These are phyloP conservation scores for Xanthoconium stramineum DNA, from an alignment of 768 basidiomycete genomes.

Conservation along the genomic window DNA sequence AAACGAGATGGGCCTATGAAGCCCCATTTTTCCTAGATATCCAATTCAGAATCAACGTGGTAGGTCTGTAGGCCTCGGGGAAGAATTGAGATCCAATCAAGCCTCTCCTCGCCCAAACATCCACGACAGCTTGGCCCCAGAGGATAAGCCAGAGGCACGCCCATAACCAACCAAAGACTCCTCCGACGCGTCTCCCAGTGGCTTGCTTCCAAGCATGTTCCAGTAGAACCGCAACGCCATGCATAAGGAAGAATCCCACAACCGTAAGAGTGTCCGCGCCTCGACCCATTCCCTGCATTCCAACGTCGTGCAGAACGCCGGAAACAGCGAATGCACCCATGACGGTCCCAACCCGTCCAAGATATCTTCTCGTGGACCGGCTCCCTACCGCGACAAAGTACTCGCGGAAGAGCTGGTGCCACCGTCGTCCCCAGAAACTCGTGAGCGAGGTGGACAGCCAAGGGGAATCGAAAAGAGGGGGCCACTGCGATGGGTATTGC, in stretches of 20 bases:
- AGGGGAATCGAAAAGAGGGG: constrained; percentile 58
- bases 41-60: constrained; percentile 12
- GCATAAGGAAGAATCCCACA: constrained; percentile 54
- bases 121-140: constrained; percentile 48
- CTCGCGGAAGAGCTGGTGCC: constrained; percentile 69
- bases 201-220: constrained; percentile 45
- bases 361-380: constrained; percentile 37
- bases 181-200: constrained; percentile 48
- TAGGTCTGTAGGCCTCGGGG: constrained; percentile 20
- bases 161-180: constrained; percentile 53
- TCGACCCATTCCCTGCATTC: constrained; percentile 55
- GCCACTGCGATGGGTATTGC: constrained; percentile 56
- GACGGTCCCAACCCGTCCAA: constrained; percentile 49
- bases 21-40: not conserved
- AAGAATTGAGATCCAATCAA: constrained; percentile 15
- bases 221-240: constrained; percentile 48
- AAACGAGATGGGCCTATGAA: not conserved
- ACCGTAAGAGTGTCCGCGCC: constrained; percentile 45
- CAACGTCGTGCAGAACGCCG: constrained; percentile 56
- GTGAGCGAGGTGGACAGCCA: constrained; percentile 56
- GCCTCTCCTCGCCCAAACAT: constrained; percentile 34
- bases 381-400: constrained; percentile 52
- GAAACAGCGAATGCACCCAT: constrained; percentile 61
- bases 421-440: constrained; percentile 60
- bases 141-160: constrained; percentile 41